Percentiles rank a stretch among this genome's conserved stretches.
These are phyloP conservation scores for Amylostereum areolatum DNA, from an alignment of 1,284 basidiomycete species.

Conservation along the genomic window DNA sequence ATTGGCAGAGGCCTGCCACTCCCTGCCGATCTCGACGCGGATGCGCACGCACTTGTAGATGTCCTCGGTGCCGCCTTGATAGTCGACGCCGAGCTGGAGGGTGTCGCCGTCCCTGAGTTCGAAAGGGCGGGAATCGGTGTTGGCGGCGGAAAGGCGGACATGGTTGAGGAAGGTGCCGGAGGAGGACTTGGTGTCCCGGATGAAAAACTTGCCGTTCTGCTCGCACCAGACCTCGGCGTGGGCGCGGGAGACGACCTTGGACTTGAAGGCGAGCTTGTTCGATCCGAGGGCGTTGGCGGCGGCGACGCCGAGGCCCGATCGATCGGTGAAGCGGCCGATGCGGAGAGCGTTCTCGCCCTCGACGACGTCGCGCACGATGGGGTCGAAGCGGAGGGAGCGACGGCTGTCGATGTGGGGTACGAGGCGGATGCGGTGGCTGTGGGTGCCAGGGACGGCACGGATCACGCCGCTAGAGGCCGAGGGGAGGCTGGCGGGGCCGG, in stretches of 20 bases:
- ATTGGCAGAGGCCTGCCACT: constrained; percentile 87
- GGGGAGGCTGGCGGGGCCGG: constrained; percentile 9
- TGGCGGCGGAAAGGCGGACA: constrained; percentile 81
- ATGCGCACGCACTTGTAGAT: constrained; percentile 99
- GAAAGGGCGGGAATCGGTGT: constrained; percentile 73
- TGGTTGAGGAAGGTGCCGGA: constrained; percentile 97
- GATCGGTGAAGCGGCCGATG: constrained; percentile 90
- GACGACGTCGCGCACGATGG: constrained; percentile 80
- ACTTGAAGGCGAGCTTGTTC: constrained; percentile 91
- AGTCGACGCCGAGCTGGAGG: constrained; percentile 95
- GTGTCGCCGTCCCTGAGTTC: constrained; percentile 93
- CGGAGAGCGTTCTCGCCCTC: constrained; percentile 70
- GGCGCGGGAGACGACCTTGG: constrained; percentile 90
- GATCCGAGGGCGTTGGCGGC: constrained; percentile 68
- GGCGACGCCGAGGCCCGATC: constrained; percentile 60
- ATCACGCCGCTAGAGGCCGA: constrained; percentile 6
- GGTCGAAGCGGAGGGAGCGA: constrained; percentile 88
- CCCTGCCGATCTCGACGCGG: constrained; percentile 83
- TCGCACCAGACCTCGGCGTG: constrained; percentile 95
- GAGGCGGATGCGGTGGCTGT: constrained; percentile 65
- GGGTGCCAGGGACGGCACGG: constrained; percentile 1
- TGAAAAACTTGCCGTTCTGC: constrained; percentile 65
- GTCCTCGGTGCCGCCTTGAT: constrained; percentile 96
- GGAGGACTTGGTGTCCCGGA: constrained; percentile 87
- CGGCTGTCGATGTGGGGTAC: constrained; percentile 92